These are phyloP conservation scores for Trichoderma lentiforme DNA, from an alignment of 2,329 filamentous ascomycete genomes.

Conservation along the genomic window DNA sequence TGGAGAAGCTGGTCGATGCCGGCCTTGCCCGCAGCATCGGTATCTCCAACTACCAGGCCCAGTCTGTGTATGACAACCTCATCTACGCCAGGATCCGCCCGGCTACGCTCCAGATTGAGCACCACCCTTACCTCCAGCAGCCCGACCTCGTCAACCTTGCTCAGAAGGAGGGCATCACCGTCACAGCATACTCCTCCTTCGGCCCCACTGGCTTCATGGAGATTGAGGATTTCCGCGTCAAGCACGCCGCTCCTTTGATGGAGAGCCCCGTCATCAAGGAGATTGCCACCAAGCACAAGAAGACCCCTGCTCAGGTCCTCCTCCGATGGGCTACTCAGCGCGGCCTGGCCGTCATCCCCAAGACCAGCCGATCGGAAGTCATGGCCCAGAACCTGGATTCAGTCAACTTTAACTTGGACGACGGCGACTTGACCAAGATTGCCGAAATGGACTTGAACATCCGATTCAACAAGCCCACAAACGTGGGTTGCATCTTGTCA, in stretches of 20 bases:
- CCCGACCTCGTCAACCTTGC: slow-evolving; percentile 66
- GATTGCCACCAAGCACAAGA: slow-evolving; percentile 67
- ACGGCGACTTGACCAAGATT: slow-evolving; percentile 66
- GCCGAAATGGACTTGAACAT: slow-evolving; percentile 61
- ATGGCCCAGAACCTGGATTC: slow-evolving; percentile 67
- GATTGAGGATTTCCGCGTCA: slow-evolving; percentile 60
- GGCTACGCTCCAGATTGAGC: slow-evolving; percentile 81
- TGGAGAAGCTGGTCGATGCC: slow-evolving; percentile 70
- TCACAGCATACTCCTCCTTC: slow-evolving; percentile 84
- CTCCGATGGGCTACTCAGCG: slow-evolving; percentile 86
- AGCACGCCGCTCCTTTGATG: slow-evolving; percentile 66
- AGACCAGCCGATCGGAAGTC: slow-evolving; percentile 55
- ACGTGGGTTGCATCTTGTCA: slow-evolving; percentile 48
- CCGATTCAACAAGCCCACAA: slow-evolving; percentile 74
- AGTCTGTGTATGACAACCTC: slow-evolving; percentile 74
- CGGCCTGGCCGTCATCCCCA: slow-evolving; percentile 77
- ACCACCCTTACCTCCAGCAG: slow-evolving; percentile 86
- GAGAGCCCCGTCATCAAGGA: slow-evolving; percentile 62
- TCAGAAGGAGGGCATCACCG: slow-evolving; percentile 64
- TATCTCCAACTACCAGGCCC: slow-evolving; percentile 77
- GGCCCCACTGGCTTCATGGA: slow-evolving; percentile 77
- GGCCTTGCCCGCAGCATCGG: slow-evolving; percentile 72
- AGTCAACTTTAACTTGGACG: slow-evolving; percentile 61
- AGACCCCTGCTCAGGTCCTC: slow-evolving; percentile 75
- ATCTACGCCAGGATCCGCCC: slow-evolving; percentile 72